These are phyloP conservation scores for Candida xiaguanensis DNA, from an alignment of 805 yeast genomes.

Conservation along the genomic window DNA sequence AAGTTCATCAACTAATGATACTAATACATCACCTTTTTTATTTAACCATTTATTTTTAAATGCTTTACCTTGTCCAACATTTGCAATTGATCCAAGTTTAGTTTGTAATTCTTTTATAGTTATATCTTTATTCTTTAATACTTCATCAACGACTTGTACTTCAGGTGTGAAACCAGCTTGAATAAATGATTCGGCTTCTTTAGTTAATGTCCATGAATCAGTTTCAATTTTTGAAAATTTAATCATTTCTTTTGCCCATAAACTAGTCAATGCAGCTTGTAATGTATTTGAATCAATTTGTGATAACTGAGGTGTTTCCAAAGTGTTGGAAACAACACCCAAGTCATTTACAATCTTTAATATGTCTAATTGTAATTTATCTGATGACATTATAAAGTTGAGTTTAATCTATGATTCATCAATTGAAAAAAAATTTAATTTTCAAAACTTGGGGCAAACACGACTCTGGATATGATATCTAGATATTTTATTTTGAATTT, in stretches of 20 bases:
- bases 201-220: constrained; percentile 71
- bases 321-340: constrained; percentile 63
- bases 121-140: constrained; percentile 68
- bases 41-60: constrained; percentile 96
- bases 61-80: constrained; percentile 94
- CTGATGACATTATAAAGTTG: not conserved
- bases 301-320: constrained; percentile 56
- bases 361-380: constrained; percentile 56
- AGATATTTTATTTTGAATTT: too few relatives aligned
- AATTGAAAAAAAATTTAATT: constrained; percentile 5
- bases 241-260: constrained; percentile 81
- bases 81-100: constrained; percentile 78
- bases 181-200: constrained; percentile 79
- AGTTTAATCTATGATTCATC: constrained; percentile 6
- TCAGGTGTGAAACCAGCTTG: constrained; percentile 82
- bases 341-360: constrained; percentile 59
- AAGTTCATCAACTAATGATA: constrained; percentile 51
- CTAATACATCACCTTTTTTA: constrained; percentile 79
- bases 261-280: constrained; percentile 81
- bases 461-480: too few relatives aligned
- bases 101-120: constrained; percentile 72
- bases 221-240: constrained; percentile 67
- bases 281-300: constrained; percentile 58
- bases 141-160: constrained; percentile 69
- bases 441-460: too few relatives aligned